A percentile compares a stretch with the other conserved stretches of the same genome.
These are phyloP conservation scores for Umbelopsis sp. DNA, from an alignment of 192 early-diverging fungal species.

Conservation along the genomic window DNA sequence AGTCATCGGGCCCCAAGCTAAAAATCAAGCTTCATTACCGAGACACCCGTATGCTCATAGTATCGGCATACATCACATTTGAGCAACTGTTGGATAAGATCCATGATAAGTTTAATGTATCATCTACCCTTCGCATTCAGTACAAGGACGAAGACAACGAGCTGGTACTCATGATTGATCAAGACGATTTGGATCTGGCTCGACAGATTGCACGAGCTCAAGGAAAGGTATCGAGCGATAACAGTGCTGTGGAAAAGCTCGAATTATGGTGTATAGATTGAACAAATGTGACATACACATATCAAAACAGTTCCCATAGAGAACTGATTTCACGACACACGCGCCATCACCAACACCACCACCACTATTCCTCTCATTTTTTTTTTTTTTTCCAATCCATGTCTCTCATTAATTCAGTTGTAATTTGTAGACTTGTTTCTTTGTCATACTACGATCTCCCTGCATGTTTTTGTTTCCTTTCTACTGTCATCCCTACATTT, in stretches of 20 bases:
- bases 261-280: constrained; percentile 20
- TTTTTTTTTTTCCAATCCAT: background rate
- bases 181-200: constrained; percentile 86
- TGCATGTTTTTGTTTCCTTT: too few species aligned
- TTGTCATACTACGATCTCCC: background rate
- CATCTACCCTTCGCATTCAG: constrained; percentile 58
- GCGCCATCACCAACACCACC: too few species aligned
- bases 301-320: too few species aligned
- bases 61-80: constrained; percentile 48
- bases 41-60: constrained; percentile 61
- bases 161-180: constrained; percentile 86
- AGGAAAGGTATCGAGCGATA: background rate
- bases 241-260: background rate
- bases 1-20: constrained; percentile 7
- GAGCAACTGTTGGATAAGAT: constrained; percentile 50
- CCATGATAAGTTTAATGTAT: constrained; percentile 60
- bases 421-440: constrained; percentile 9
- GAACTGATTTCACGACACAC: too few species aligned
- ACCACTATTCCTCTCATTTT: background rate
- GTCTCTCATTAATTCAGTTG: background rate
- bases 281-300: background rate
- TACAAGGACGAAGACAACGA: constrained; percentile 86
- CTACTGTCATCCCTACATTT: background rate
- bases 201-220: constrained; percentile 31
- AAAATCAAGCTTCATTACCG: constrained; percentile 67